Evolutionary conservation across 192 early-diverging fungal genomes (phyloP), one percentile per base, ranked within the genome.

Genomic region (Mortierella antarctica): DNA sequence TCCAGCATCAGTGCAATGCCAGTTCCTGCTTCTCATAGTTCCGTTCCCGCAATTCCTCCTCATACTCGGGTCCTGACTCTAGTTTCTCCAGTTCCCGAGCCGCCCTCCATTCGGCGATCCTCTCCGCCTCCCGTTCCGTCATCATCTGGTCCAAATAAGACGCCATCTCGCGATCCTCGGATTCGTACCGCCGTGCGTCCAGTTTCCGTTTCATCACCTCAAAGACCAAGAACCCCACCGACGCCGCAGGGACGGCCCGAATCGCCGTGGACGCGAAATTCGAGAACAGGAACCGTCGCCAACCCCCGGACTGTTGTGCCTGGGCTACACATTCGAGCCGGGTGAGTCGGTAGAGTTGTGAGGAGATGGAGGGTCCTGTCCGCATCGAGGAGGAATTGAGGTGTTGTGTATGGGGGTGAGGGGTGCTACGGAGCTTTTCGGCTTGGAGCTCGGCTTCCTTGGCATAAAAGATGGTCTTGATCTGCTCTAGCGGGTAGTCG

Each of bases 401-500:
- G 18, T 65, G 71, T 46, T 73, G 69, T 5, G 84, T 82, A 47
- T 88, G 79, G 6, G 82, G 60, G 0, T 18, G 3, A 13, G 47
- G 69, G 31, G 73, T 50, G 15, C 57, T 39, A 6, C 71, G 72
- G 40, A 61, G 57, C 40, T 57, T 72, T n/a, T 83, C 71, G 45
- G 74, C 87, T 46, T 86, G 84, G 1, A 87, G 71, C 46, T 88
- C 83, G 5, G 89, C 88, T 53, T 92, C 88, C 54, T 91, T 90
- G 10, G 91, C 85, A 44, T 89, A 89, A 51, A 94, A 88, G 7
- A 92, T 88, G 48, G 83, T 85, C 6, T 89, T 88, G 59, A 94
- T 88, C 50, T 86, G 89, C 57, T 91, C 88, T 18, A 94, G 66
- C 0, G 93, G 93, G 57, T 91, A 90, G 42, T 94, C 93, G 23